A percentile compares a stretch with the other conserved stretches of the same genome.
Conservation (phyloP, 2,329 filamentous ascomycete species). For the Shiraia bambusicola region DNA sequence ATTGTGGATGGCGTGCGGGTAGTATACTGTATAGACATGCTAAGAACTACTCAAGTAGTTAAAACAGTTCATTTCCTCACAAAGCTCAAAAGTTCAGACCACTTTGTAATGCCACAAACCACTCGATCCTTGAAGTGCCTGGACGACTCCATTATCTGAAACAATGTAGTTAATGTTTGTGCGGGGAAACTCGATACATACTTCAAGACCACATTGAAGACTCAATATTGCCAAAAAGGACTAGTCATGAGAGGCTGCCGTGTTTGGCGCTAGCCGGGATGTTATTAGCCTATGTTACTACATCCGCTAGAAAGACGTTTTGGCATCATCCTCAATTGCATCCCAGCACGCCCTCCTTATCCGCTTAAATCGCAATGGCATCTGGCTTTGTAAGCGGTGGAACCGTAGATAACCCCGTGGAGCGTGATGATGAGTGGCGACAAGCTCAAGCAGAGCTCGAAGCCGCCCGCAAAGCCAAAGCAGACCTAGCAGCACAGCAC, state of each 20-base stretch:
- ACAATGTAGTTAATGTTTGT: too few relatives aligned
- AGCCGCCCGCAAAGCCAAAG: constrained; percentile 57
- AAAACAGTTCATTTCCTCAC: constrained; percentile 8
- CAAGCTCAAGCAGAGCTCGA: constrained; percentile 66
- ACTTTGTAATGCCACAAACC: neutral
- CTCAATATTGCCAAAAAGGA: too few relatives aligned
- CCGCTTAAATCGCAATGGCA: constrained; percentile 35
- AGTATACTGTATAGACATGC: neutral
- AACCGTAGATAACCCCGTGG: constrained; percentile 45
- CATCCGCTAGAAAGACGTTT: neutral
- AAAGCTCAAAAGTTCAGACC: neutral
- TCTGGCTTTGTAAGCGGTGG: constrained; percentile 58
- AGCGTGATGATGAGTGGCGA: constrained; percentile 62
- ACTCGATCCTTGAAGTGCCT: neutral
- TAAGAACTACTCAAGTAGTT: constrained; percentile 12
- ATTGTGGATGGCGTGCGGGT: neutral
- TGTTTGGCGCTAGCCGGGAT: too few relatives aligned
- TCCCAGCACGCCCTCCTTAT: constrained; percentile 10
- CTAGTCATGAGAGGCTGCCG: too few relatives aligned
- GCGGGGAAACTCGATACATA: too few relatives aligned
- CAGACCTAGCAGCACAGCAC: constrained; percentile 52
- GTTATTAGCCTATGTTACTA: too few relatives aligned
- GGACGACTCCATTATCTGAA: too few relatives aligned
- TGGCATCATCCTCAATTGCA: neutral
- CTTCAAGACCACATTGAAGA: too few relatives aligned